Percentiles rank a stretch among this genome's conserved stretches.
phyloP scores from a whole-genome alignment of 2,329 filamentous ascomycete genomes.

The Diaporthe longicolla region DNA sequence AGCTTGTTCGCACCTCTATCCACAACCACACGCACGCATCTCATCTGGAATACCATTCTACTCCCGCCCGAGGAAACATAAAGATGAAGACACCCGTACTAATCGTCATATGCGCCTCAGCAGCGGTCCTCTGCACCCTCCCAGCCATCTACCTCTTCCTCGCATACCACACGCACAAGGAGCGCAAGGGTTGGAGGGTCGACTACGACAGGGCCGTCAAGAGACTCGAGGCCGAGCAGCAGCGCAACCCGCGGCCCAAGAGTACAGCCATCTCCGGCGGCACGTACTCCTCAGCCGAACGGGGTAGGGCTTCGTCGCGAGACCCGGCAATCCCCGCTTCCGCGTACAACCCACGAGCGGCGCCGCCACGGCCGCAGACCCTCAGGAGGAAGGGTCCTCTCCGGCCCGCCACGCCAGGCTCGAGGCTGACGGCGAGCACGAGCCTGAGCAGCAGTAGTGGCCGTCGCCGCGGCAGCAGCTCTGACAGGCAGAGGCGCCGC shows the following conservation, averaged over 20 bases:
- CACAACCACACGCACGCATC: not conserved
- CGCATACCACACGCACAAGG: constrained; percentile 25
- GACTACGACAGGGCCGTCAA: constrained; percentile 1
- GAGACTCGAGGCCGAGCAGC: constrained; percentile 7
- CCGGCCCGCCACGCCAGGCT: not conserved
- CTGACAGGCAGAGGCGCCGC: not conserved
- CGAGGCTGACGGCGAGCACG: not conserved
- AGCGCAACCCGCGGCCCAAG: not conserved
- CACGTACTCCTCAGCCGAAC: not conserved
- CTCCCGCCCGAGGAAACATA: not conserved
- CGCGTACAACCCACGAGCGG: too few relatives aligned
- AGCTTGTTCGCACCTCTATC: not conserved
- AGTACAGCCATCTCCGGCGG: not conserved
- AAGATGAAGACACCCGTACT: constrained; percentile 6
- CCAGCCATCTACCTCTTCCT: constrained; percentile 25
- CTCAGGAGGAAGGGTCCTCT: too few relatives aligned
- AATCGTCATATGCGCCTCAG: constrained; percentile 18
- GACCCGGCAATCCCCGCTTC: not conserved
- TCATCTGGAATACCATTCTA: not conserved
- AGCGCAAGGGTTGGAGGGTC: constrained; percentile 22
- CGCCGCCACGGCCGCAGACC: not conserved
- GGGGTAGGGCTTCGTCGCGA: not conserved
- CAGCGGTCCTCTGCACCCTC: constrained; percentile 5
- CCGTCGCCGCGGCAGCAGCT: not conserved
- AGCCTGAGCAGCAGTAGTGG: not conserved